Evolutionary conservation across 2,329 filamentous ascomycete genomes (phyloP), one percentile per base, ranked within the genome.

Genomic region (Sporothrix luriei): DNA sequence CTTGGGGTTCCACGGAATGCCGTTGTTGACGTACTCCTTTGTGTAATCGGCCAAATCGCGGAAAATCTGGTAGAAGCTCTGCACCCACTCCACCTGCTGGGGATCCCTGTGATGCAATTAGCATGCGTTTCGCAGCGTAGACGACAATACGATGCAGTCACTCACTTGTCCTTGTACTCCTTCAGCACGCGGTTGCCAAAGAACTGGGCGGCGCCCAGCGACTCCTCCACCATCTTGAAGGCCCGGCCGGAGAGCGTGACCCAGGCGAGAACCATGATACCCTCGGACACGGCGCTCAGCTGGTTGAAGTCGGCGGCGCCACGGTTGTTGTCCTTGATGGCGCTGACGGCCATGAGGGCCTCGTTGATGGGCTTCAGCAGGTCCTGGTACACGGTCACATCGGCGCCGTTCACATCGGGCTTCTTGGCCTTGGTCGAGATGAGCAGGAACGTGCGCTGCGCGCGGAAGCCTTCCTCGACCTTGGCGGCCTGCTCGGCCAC

Each of bases 101-200:
- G 87, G 85, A 76, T 94, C 92, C 82, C 92, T 95, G 66, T 19
- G 3, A 5, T 38, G 16, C 16, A 9, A 9, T 59, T 59, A 66
- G 61, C 51, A 64, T 16, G 33, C 24, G 3, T 49, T n/a, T n/a
- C n/a, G 19, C 2, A 57, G 26, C n/a, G 6, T 4, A 1, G 19
- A 13, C 48, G 11, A 68, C 14, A 1, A 9, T 2, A 43, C 0
- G 7, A 19, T 38, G 33, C 2, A n/a, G 10, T 13, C 4, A 48
- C 79, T 48, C 75, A 83, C 83, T 85, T 87, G 67, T 88, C 94
- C 81, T 96, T 97, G 79, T 91, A 90, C 75, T 96, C 91, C 81
- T 93, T 97, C 74, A 98, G 82, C 49, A 99, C 92, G 75, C 94
- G 89, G 82, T 99, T 98, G 46, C 95, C 95, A 76, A 92, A 97